Evolutionary conservation across 2,329 filamentous ascomycete genomes (phyloP).

Genomic region (Xylaria polymorpha): DNA sequence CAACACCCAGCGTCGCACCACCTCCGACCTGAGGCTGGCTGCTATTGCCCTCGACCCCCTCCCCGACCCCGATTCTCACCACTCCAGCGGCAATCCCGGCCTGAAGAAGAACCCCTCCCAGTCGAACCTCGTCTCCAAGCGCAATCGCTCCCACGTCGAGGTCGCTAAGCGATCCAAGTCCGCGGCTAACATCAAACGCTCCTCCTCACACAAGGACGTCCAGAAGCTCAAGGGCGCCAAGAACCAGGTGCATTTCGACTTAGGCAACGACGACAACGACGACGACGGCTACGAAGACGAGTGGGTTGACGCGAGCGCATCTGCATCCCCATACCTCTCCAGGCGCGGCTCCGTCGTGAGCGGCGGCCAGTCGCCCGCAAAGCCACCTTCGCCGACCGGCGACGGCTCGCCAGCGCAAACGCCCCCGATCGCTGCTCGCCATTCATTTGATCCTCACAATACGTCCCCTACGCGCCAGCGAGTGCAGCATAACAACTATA

Average conservation of each 20-base stretch:
- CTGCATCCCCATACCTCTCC: slow-evolving; percentile 69
- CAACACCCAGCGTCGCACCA: slow-evolving; percentile 59
- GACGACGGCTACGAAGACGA: slow-evolving; percentile 70
- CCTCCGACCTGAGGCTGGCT: slow-evolving; percentile 63
- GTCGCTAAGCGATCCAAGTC: slow-evolving; percentile 65
- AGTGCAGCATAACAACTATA: slow-evolving; percentile 69
- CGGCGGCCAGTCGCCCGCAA: slow-evolving; percentile 61
- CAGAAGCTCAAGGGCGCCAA: slow-evolving; percentile 59
- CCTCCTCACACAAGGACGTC: slow-evolving; percentile 62
- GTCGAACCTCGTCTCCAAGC: slow-evolving; percentile 59
- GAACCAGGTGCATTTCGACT: slow-evolving; percentile 71
- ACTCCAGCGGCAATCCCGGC: slow-evolving; percentile 44
- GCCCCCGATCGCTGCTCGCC: slow-evolving; percentile 21
- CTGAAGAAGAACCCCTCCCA: slow-evolving; percentile 66
- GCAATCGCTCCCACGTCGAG: slow-evolving; percentile 70
- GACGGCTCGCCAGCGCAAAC: slow-evolving; percentile 46
- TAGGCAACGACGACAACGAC: slow-evolving; percentile 63
- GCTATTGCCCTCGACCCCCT: slow-evolving; percentile 50
- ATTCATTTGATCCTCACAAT: slow-evolving; percentile 20
- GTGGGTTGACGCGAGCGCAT: slow-evolving; percentile 75
- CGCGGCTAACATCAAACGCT: slow-evolving; percentile 64
- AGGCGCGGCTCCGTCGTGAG: slow-evolving; percentile 62
- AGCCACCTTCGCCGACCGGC: slow-evolving; percentile 49
- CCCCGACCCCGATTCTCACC: slow-evolving; percentile 18
- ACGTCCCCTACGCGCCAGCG: slow-evolving; percentile 56